Percentiles rank a stretch among this genome's conserved stretches.
These are phyloP conservation scores for Plenodomus biglobosus DNA, from an alignment of 2,329 filamentous ascomycete species.

Conservation along the genomic window DNA sequence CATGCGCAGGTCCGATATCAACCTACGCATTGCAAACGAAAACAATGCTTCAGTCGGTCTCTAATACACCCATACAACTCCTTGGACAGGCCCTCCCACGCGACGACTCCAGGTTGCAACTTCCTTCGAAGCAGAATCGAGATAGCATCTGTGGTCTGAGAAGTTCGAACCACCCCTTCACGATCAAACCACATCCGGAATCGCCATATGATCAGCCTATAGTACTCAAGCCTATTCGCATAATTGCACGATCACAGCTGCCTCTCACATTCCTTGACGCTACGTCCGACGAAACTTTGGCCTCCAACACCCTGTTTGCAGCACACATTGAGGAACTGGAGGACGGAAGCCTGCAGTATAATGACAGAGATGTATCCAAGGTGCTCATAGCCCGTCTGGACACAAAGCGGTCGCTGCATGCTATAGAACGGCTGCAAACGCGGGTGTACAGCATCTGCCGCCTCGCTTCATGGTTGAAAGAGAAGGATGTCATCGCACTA, in stretches of 20 bases:
- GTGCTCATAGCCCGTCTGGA: constrained; percentile 42
- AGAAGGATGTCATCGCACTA: constrained; percentile 53
- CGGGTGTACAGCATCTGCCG: constrained; percentile 69
- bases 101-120: constrained; percentile 26
- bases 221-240: constrained; percentile 38
- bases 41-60: constrained; percentile 31
- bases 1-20: constrained; percentile 34
- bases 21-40: constrained; percentile 34
- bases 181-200: constrained; percentile 35
- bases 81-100: constrained; percentile 28
- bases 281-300: constrained; percentile 21
- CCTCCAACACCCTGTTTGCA: constrained; percentile 38
- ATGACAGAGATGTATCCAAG: constrained; percentile 11
- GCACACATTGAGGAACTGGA: constrained; percentile 40
- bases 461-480: constrained; percentile 66
- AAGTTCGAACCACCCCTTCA: constrained; percentile 30
- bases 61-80: constrained; percentile 22
- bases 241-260: constrained; percentile 41
- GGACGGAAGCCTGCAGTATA: constrained; percentile 6
- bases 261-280: constrained; percentile 45
- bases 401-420: constrained; percentile 72
- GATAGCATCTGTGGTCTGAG: constrained; percentile 35
- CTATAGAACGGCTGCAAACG: constrained; percentile 66
- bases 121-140: constrained; percentile 37
- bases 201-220: constrained; percentile 32